Conservation (phyloP, 2,329 filamentous ascomycete species). For the Aspergillus quadricinctus region DNA sequence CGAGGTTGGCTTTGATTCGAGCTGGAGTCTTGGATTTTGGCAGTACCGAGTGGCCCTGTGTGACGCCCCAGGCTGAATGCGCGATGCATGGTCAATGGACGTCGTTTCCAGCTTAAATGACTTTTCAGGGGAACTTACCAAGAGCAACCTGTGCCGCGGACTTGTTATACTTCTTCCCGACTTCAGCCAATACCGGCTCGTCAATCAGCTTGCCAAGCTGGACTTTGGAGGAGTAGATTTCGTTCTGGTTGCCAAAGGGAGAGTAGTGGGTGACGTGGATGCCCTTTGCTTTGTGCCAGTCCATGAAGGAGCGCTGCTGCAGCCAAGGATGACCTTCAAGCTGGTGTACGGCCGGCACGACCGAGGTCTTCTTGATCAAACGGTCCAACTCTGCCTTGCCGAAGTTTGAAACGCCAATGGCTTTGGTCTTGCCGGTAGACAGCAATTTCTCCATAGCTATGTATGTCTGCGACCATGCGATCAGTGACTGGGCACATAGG, state of each 20-base stretch:
- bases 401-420: conserved; percentile 54
- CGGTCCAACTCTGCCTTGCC: conserved; percentile 46
- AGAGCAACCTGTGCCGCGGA: conserved; percentile 49
- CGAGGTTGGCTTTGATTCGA: conserved; percentile 42
- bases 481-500: neutral
- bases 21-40: conserved; percentile 49
- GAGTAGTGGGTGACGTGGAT: conserved; percentile 55
- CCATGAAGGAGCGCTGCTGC: conserved; percentile 46
- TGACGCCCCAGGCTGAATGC: conserved; percentile 49
- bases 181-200: conserved; percentile 45
- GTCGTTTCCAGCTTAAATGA: neutral
- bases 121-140: conserved; percentile 22
- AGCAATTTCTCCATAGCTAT: conserved; percentile 47
- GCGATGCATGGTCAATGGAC: neutral
- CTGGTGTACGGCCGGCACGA: conserved; percentile 49
- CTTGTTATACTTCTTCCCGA: conserved; percentile 52
- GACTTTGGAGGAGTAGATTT: conserved; percentile 43
- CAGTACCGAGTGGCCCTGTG: conserved; percentile 49
- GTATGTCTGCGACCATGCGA: conserved; percentile 38
- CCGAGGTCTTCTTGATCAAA: conserved; percentile 41
- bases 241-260: conserved; percentile 53
- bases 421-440: conserved; percentile 41
- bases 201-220: conserved; percentile 49
- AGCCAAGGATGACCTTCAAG: conserved; percentile 53
- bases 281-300: conserved; percentile 46